Percentiles rank a stretch among this genome's conserved stretches.
These are phyloP conservation scores for Colletotrichum incanum DNA, from an alignment of 2,329 filamentous ascomycete genomes.

Conservation along the genomic window DNA sequence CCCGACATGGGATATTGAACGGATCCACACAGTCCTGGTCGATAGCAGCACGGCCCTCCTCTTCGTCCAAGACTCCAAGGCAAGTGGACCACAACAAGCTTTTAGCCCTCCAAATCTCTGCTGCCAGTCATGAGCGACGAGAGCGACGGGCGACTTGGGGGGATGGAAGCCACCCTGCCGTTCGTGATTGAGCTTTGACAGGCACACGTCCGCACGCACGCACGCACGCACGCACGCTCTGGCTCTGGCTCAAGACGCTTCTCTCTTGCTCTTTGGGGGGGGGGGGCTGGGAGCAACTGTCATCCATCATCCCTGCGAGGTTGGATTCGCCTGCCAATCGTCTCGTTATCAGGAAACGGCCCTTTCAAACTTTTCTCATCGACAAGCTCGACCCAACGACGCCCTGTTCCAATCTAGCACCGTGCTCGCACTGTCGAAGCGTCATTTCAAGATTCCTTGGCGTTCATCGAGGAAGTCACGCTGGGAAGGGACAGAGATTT, in stretches of 20 bases:
- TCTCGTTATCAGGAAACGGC: constrained; percentile 40
- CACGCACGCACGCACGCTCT: not conserved
- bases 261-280: not conserved
- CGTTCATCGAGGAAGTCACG: not conserved
- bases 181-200: constrained; percentile 37
- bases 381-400: not conserved
- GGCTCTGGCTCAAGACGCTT: no score
- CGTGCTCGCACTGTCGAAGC: constrained; percentile 33
- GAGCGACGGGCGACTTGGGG: not conserved
- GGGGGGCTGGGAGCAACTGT: constrained; percentile 29
- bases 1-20: constrained; percentile 17
- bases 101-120: constrained; percentile 35
- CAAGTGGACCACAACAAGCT: constrained; percentile 44
- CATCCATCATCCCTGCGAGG: constrained; percentile 19
- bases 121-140: constrained; percentile 40
- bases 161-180: constrained; percentile 17
- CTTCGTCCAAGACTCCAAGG: constrained; percentile 33
- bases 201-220: not conserved
- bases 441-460: constrained; percentile 21
- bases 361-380: constrained; percentile 34
- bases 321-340: constrained; percentile 26
- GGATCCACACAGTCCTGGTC: constrained; percentile 33
- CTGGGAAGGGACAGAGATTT: not conserved
- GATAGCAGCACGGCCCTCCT: constrained; percentile 28
- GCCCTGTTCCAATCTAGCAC: constrained; percentile 16